Base-by-base conservation (phyloP, 495 filamentous ascomycete genomes). In the Neurospora sp. region DNA sequence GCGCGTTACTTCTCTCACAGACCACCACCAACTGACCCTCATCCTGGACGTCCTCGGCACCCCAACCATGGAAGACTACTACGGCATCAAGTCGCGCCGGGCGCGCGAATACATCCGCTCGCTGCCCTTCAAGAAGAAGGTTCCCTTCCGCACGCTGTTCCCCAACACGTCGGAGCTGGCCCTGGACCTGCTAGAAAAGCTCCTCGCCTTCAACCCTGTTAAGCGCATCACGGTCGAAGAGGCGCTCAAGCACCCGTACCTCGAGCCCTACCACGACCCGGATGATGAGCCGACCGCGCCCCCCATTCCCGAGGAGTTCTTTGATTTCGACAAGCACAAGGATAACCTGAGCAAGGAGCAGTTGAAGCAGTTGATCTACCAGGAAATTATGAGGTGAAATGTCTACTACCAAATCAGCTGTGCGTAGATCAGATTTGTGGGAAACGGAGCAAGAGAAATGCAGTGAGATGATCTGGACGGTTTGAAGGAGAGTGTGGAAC, bases 61-160 rank as follows among this genome's bases (percentile, higher is more conserved):
- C 12, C 96, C 96, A 4, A 99, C 96, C 3, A 99, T 99, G 96
- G 96, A 99, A 81, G 96, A 99, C 78, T 99, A 99, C 87, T 99
- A 99, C 74, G 96, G 96, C 71, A 99, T 99, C 89, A 98, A 98
- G 83, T 99, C 96, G 48, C 92, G 96, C 72, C 92, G 96, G 75
- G 96, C 96, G 37, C 90, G 96, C 73, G 96, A 99, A 83, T 99
- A 99, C 83, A 99, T 99, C 81, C 94, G 96, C 48, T 97, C 94
- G 65, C 90, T 99, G 44, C 96, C 96, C n/a, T 99, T 99, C 87
- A 99, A 98, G 89, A 99, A 99, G 91, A 98, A 97, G 89, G 95
- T 98, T 69, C 95, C 96, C 0, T 96, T 98, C 90, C 93, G 94
- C 78, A 91, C 91, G 44, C 90, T 99, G 84, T 99, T 99, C 88